Percentiles rank a stretch among this genome's conserved stretches.
Evolutionary conservation across 768 basidiomycete species (phyloP).

Genomic region (Tricholoma bakamatsutake): DNA sequence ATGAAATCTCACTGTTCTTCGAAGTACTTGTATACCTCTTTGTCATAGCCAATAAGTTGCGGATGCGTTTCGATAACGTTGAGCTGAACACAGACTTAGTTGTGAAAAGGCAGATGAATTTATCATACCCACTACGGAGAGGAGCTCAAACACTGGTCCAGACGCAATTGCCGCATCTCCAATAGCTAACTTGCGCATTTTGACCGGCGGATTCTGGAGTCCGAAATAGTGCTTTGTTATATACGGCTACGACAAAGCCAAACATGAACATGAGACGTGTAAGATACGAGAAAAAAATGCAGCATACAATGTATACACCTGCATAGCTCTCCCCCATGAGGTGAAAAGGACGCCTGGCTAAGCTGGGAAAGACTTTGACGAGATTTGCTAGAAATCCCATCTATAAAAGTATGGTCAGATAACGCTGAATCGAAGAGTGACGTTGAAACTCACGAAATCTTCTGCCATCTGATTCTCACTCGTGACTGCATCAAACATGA

Average conservation of each 20-base stretch:
- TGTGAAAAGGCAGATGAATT: neutral
- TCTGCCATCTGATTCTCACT: conserved; percentile 63
- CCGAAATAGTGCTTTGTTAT: conserved; percentile 69
- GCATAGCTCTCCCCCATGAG: conserved; percentile 74
- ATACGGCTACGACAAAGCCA: conserved; percentile 46
- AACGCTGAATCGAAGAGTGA: neutral
- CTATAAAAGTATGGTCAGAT: conserved; percentile 26
- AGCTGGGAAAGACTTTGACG: conserved; percentile 67
- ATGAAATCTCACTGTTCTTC: conserved; percentile 52
- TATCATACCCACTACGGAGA: conserved; percentile 45
- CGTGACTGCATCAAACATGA: conserved; percentile 29
- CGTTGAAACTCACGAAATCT: conserved; percentile 39
- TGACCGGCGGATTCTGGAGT: conserved; percentile 58
- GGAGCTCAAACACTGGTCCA: conserved; percentile 41
- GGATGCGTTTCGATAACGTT: conserved; percentile 66
- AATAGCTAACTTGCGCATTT: conserved; percentile 61
- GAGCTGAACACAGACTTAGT: conserved; percentile 28
- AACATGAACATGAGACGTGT: conserved; percentile 3
- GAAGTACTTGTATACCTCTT: conserved; percentile 61
- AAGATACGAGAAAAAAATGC: neutral
- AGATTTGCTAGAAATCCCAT: conserved; percentile 69
- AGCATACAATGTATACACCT: conserved; percentile 59
- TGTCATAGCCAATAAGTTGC: conserved; percentile 69
- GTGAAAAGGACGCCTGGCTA: conserved; percentile 60
- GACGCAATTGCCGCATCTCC: conserved; percentile 61